Evolutionary conservation across 148 eudicot genomes (phyloP), one percentile per base, ranked within the genome.

Genomic region (Chenopodium formosanum): DNA sequence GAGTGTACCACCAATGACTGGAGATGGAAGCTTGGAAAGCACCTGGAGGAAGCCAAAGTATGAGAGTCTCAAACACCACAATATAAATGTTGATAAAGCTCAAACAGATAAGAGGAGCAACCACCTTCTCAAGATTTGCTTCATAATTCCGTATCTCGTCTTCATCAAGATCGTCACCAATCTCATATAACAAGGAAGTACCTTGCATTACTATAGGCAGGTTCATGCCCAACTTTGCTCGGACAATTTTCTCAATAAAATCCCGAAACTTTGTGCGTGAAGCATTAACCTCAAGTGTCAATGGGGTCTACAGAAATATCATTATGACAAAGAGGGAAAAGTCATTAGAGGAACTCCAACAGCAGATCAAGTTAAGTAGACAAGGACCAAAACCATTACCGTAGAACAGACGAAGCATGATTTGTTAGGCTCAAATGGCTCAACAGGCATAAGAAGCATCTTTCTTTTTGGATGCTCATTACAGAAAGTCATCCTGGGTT

Each of bases 391-490:
- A 46, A 23, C 48, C 2, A 23, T 73, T 82, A 96, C 99, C 94
- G 90, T 92, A 47, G 98, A 94, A 83, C 99, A 96, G 74, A 96
- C 97, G 82, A 92, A 94, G 83, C 99, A 96, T 32, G 90, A 84
- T 81, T 92, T 90, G 82, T 92, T 92, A 70, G 98, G 95, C 83
- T 94, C 97, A 84, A 91, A 94, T 20, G 99, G 99, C 85, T 90
- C 97, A 73, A 94, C 93, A 11, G 99, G 97, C 98, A 96, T 94
- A 76, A 96, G 95, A 85, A 96, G 97, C 98, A 90, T 89, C 92
- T 96, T 94, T 83, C 88, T 89, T 72, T 91, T 81, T 72, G 98
- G 95, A 84, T 90, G 91, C 73, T 96, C 95, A 53, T 90, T 90
- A 80, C 98, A 96, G 82, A 89, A 96, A 34, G 99, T 96, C 97